These are phyloP conservation scores for Cytospora piceicola DNA, from an alignment of 2,329 filamentous ascomycete genomes.

Conservation along the genomic window DNA sequence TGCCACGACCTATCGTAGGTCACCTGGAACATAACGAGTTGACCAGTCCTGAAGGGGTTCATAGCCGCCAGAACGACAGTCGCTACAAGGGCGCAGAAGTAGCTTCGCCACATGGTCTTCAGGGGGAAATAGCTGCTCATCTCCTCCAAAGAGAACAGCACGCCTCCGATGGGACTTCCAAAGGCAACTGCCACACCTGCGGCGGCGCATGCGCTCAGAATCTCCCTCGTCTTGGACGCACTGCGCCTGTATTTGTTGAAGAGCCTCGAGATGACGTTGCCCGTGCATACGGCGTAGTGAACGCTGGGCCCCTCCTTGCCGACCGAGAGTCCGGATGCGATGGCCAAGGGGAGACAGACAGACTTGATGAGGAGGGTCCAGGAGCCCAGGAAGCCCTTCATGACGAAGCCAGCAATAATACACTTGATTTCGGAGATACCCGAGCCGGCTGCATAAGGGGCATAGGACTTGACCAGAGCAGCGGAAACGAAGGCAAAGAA, in stretches of 20 bases:
- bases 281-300: constrained; percentile 97
- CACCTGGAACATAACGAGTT: constrained; percentile 99
- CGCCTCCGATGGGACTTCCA: constrained; percentile 94
- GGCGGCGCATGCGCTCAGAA: constrained; percentile 90
- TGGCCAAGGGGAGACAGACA: constrained; percentile 84
- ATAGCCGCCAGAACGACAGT: constrained; percentile 91
- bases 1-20: constrained; percentile 96
- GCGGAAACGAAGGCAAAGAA: constrained; percentile 83
- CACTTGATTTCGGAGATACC: constrained; percentile 99
- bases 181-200: constrained; percentile 96
- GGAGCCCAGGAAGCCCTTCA: constrained; percentile 95
- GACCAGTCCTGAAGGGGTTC: constrained; percentile 96
- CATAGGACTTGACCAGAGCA: constrained; percentile 84
- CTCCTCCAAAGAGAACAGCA: constrained; percentile 95
- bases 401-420: constrained; percentile 97
- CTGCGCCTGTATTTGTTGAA: constrained; percentile 92
- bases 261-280: constrained; percentile 91
- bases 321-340: constrained; percentile 90
- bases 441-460: constrained; percentile 93
- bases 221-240: constrained; percentile 92
- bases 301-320: constrained; percentile 98
- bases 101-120: constrained; percentile 97
- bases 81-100: constrained; percentile 95
- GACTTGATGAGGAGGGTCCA: constrained; percentile 96
- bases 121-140: constrained; percentile 97